A percentile compares a stretch with the other conserved stretches of the same genome.
These are phyloP conservation scores for Colletotrichum chrysophilum DNA, from an alignment of 2,329 filamentous ascomycete genomes.

Conservation along the genomic window DNA sequence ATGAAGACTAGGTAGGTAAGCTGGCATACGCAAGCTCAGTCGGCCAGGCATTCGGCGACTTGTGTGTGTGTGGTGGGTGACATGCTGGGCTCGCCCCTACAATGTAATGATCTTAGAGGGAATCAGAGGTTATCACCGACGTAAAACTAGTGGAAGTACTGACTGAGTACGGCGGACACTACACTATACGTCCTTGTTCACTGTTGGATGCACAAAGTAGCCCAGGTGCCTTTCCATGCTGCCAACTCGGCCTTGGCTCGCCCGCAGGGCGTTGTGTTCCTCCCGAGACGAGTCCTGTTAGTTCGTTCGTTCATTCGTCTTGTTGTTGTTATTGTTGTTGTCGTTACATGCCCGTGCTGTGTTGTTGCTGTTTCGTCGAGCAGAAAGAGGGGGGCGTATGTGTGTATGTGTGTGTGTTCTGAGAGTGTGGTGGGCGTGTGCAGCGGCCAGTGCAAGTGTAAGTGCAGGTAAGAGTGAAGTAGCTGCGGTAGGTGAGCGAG, in stretches of 20 bases:
- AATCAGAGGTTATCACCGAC: too few species aligned
- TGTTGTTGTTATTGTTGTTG: too few species aligned
- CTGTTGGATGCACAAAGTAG: not conserved
- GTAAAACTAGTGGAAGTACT: too few species aligned
- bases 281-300: too few species aligned
- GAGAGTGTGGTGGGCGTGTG: not conserved
- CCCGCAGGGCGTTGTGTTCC: not conserved
- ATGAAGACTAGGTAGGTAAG: not conserved
- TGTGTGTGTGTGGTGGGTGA: not conserved
- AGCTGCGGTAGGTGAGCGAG: too few species aligned
- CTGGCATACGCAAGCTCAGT: not conserved
- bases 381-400: not conserved
- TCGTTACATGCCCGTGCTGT: too few species aligned
- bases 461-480: not conserved
- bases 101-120: too few species aligned
- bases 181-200: not conserved
- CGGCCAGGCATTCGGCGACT: not conserved
- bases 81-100: not conserved
- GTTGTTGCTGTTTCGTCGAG: not conserved
- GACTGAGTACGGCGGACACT: not conserved
- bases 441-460: not conserved
- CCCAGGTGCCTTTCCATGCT: not conserved
- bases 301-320: too few species aligned
- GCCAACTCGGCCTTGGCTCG: conserved; percentile 6
- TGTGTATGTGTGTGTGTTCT: not conserved